Conservation (phyloP, 1,139 yeast species). For the Pichiaceae sp. region DNA sequence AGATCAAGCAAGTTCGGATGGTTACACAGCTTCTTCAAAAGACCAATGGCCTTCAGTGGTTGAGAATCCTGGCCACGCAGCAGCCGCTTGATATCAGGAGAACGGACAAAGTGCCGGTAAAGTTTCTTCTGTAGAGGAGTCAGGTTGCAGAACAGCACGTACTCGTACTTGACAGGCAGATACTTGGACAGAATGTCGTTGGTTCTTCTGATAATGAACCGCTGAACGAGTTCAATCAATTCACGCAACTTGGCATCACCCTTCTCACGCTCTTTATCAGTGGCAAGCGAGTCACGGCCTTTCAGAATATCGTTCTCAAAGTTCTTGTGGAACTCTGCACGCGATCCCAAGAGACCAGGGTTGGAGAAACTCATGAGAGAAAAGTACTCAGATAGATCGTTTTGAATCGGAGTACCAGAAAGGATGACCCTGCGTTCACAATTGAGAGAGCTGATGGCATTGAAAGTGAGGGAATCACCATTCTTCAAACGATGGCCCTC, state of each 20-base stretch:
- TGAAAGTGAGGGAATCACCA: conserved; percentile 89
- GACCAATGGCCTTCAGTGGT: conserved; percentile 84
- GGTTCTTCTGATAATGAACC: conserved; percentile 89
- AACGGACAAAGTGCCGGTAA: conserved; percentile 68
- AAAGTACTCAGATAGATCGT: conserved; percentile 91
- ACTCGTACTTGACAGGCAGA: conserved; percentile 91
- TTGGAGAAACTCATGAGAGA: conserved; percentile 87
- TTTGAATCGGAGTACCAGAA: conserved; percentile 97
- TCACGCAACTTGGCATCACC: conserved; percentile 72
- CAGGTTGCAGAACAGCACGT: conserved; percentile 82
- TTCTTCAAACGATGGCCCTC: conserved; percentile 95
- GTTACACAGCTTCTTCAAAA: conserved; percentile 81
- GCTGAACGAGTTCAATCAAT: conserved; percentile 70
- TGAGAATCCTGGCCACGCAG: conserved; percentile 69
- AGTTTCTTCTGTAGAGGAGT: conserved; percentile 69
- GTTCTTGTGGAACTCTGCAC: conserved; percentile 75
- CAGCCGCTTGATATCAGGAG: conserved; percentile 69
- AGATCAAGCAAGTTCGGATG: conserved; percentile 82
- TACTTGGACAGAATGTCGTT: conserved; percentile 91
- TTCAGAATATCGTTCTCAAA: conserved; percentile 72
- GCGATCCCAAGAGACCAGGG: conserved; percentile 85
- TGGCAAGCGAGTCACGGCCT: conserved; percentile 88
- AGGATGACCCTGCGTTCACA: conserved; percentile 86
- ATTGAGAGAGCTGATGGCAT: conserved; percentile 72
- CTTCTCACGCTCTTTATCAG: conserved; percentile 62